Conservation (phyloP, 768 basidiomycete species). For the Podaxis sp. region DNA sequence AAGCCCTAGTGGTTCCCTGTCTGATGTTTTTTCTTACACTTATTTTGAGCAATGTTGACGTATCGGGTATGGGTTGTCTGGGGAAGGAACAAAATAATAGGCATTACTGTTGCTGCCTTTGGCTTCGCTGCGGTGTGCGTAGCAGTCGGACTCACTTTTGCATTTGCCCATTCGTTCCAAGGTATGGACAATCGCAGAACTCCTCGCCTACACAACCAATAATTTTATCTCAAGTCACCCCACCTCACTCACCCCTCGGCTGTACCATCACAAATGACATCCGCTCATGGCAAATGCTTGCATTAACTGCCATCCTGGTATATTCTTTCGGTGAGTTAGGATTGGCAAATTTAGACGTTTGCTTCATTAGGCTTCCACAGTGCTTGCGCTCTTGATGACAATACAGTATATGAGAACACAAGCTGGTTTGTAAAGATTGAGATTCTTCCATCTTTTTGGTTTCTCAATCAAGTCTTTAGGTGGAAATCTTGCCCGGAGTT, state of each 20-base stretch:
- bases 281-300: not conserved
- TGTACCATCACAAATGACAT: not conserved
- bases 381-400: not conserved
- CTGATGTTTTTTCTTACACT: not conserved
- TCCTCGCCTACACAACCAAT: not conserved
- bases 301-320: not conserved
- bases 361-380: not conserved
- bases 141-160: not conserved
- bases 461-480: not conserved
- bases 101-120: not conserved
- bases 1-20: not conserved
- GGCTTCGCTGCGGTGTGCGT: not conserved
- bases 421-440: not conserved
- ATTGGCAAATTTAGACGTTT: not conserved
- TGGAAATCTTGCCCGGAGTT: not conserved
- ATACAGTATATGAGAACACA: not conserved
- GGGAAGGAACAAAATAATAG: not conserved
- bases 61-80: constrained; percentile 3
- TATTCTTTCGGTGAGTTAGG: not conserved
- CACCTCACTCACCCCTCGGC: not conserved
- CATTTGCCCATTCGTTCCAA: not conserved
- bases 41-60: not conserved
- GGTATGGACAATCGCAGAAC: not conserved
- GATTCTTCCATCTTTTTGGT: not conserved
- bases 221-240: not conserved